Percentiles rank a stretch among this genome's conserved stretches.
Evolutionary conservation across 2,329 filamentous ascomycete genomes (phyloP).

Genomic region (Drechslerella dactyloides): DNA sequence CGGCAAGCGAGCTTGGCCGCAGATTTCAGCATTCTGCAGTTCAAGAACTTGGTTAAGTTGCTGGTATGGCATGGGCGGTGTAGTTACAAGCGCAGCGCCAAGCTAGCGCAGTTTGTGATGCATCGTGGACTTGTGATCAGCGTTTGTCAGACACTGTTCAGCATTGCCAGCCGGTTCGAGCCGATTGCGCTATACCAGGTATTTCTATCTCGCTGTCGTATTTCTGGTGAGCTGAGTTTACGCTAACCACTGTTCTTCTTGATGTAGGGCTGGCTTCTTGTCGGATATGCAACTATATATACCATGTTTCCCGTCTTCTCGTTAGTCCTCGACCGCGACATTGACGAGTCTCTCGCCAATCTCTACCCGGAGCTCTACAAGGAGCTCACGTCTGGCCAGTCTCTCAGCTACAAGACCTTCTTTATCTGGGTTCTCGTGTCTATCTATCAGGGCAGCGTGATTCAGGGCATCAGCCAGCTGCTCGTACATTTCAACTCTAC

Average conservation of each 20-base stretch:
- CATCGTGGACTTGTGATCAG: slow-evolving; percentile 94
- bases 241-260: no score
- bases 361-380: slow-evolving; percentile 98
- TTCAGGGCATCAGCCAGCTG: slow-evolving; percentile 82
- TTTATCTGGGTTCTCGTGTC: slow-evolving; percentile 96
- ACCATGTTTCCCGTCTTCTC: slow-evolving; percentile 92
- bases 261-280: slow-evolving; percentile 76
- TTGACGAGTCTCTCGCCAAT: slow-evolving; percentile 90
- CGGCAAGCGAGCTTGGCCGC: slow-evolving; percentile 92
- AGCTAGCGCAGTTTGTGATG: slow-evolving; percentile 96
- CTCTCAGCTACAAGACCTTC: slow-evolving; percentile 89
- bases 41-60: slow-evolving; percentile 91
- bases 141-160: slow-evolving; percentile 97
- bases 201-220: no score
- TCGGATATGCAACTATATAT: slow-evolving; percentile 95
- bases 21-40: slow-evolving; percentile 95
- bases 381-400: slow-evolving; percentile 87
- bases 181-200: slow-evolving; percentile 87
- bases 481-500: slow-evolving; percentile 62
- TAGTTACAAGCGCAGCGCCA: slow-evolving; percentile 93
- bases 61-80: slow-evolving; percentile 99
- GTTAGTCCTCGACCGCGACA: slow-evolving; percentile 90
- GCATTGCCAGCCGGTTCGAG: slow-evolving; percentile 88
- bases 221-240: no score
- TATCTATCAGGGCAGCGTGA: slow-evolving; percentile 79